These are phyloP conservation scores for Trichoderma semiorbis DNA, from an alignment of 2,329 filamentous ascomycete species.

Conservation along the genomic window DNA sequence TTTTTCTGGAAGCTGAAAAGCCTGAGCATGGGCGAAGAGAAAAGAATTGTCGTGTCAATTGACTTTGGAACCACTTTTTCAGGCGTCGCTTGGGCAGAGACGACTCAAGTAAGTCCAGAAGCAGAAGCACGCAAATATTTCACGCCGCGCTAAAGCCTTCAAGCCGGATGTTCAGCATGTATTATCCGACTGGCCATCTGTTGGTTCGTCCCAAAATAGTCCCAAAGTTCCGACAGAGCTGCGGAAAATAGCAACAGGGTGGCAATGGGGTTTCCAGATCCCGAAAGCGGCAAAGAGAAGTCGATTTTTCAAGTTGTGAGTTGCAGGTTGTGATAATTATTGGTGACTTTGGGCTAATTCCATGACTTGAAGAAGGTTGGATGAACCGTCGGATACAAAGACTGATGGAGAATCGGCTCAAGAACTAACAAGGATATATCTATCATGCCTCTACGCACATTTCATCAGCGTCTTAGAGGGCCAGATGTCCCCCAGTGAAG, in stretches of 20 bases:
- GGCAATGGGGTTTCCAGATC: constrained; percentile 51
- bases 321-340: constrained; percentile 23
- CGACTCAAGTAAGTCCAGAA: constrained; percentile 32
- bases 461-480: constrained; percentile 43
- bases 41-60: constrained; percentile 50
- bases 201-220: constrained; percentile 31
- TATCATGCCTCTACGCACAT: constrained; percentile 47
- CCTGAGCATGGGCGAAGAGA: constrained; percentile 28
- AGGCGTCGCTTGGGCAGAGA: constrained; percentile 51
- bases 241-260: constrained; percentile 38
- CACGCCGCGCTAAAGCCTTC: constrained; percentile 25
- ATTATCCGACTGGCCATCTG: constrained; percentile 44
- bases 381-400: constrained; percentile 31
- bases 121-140: constrained; percentile 5
- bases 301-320: constrained; percentile 48
- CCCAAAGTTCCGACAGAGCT: constrained; percentile 50
- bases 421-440: constrained; percentile 40
- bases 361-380: constrained; percentile 31
- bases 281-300: constrained; percentile 38
- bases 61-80: constrained; percentile 58
- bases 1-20: constrained; percentile 14
- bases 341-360: neutral
- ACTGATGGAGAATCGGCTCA: constrained; percentile 35
- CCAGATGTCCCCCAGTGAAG: constrained; percentile 40
- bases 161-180: constrained; percentile 40